Percentiles rank a stretch among this genome's conserved stretches.
Evolutionary conservation across 2,329 filamentous ascomycete species (phyloP).

Genomic region (Metarhizium robertsii): DNA sequence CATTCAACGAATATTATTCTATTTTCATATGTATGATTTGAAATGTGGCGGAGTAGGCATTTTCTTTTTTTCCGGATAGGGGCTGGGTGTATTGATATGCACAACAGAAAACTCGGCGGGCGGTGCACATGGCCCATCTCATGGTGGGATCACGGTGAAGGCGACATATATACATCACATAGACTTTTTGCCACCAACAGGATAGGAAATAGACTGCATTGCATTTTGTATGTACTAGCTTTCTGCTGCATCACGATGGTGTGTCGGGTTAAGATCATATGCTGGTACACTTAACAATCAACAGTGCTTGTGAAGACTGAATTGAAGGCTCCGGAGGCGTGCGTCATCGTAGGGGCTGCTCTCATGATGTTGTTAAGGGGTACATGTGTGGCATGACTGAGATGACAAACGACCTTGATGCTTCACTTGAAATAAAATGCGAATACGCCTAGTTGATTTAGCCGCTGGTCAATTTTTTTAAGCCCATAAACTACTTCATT

Average conservation of each 20-base stretch:
- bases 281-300: not conserved
- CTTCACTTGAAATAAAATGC: too few relatives aligned
- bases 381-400: not conserved
- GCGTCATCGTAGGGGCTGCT: slow-evolving; percentile 4
- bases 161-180: not conserved
- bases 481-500: too few relatives aligned
- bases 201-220: slow-evolving; percentile 3
- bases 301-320: too few relatives aligned
- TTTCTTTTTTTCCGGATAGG: not conserved
- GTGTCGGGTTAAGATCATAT: not conserved
- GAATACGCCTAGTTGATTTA: too few relatives aligned
- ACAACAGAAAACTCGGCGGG: not conserved
- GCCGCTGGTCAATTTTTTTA: too few relatives aligned
- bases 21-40: slow-evolving; percentile 14
- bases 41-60: not conserved
- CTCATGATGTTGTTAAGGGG: not conserved
- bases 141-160: not conserved
- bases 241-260: not conserved
- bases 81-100: slow-evolving; percentile 1
- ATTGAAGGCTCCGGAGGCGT: slow-evolving; percentile 2
- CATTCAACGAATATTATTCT: slow-evolving; percentile 16
- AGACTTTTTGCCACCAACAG: slow-evolving; percentile 1
- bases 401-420: too few relatives aligned
- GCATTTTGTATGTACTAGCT: not conserved
- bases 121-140: not conserved